Percentiles rank a stretch among this genome's conserved stretches.
Conservation (phyloP, 2,329 filamentous ascomycete species). For the Xylariaceae sp. region DNA sequence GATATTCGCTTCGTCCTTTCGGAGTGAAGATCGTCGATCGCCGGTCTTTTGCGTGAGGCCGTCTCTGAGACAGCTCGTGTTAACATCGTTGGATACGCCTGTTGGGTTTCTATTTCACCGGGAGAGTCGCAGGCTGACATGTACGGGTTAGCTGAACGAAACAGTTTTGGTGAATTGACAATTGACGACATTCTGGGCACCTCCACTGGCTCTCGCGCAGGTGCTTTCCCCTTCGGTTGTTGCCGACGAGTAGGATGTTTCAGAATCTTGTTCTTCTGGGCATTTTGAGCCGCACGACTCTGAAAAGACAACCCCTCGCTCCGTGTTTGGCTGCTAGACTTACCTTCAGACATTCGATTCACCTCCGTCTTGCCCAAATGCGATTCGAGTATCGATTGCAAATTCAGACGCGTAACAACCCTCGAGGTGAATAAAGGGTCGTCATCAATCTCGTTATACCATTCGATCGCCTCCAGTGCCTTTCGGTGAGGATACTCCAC, state of each 20-base stretch:
- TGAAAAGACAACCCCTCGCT: background rate
- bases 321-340: conserved; percentile 5
- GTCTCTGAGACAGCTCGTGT: conserved; percentile 17
- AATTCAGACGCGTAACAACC: conserved; percentile 32
- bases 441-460: conserved; percentile 35
- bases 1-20: conserved; percentile 11
- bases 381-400: conserved; percentile 27
- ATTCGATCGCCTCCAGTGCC: conserved; percentile 30
- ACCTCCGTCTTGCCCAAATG: conserved; percentile 28
- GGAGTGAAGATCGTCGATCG: conserved; percentile 4
- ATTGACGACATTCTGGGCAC: background rate
- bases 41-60: conserved; percentile 13
- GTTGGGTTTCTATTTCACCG: conserved; percentile 3
- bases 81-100: background rate
- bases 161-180: background rate
- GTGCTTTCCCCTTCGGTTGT: background rate
- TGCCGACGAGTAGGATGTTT: background rate
- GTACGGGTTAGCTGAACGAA: background rate
- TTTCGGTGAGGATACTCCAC: conserved; percentile 20
- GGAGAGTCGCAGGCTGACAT: conserved; percentile 2
- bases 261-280: background rate
- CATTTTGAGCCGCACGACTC: background rate
- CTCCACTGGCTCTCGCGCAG: background rate
- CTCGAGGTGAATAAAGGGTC: conserved; percentile 27
- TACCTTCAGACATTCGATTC: conserved; percentile 13